Evolutionary conservation across 2,329 filamentous ascomycete genomes (phyloP).

Genomic region (Rhytidhysteron rufulum): DNA sequence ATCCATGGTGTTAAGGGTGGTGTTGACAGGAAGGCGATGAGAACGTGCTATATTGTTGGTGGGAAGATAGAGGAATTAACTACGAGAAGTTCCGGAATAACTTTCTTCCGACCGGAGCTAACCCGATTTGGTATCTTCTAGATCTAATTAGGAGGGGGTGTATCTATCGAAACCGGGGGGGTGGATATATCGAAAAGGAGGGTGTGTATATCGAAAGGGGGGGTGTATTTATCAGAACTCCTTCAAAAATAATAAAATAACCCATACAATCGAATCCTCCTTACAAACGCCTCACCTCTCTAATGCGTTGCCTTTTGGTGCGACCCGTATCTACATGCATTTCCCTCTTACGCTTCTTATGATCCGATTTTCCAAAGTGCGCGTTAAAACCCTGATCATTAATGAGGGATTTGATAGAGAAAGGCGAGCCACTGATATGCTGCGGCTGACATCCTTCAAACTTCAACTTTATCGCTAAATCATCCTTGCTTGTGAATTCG

Average conservation of each 20-base stretch:
- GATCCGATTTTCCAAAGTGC: neutral
- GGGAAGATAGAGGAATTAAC: too few species aligned
- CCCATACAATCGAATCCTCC: too few species aligned
- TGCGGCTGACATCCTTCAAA: neutral
- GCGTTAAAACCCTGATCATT: constrained; percentile 1
- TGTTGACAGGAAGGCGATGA: neutral
- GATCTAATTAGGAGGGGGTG: neutral
- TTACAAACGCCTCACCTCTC: too few species aligned
- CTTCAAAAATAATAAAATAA: too few species aligned
- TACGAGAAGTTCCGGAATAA: too few species aligned
- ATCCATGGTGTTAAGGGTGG: neutral
- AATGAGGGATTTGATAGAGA: constrained; percentile 1
- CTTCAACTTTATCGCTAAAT: neutral
- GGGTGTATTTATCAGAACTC: too few species aligned
- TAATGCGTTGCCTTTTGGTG: neutral
- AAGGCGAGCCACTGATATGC: constrained; percentile 1
- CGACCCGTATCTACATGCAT: neutral
- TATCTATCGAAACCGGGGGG: neutral
- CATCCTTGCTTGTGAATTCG: neutral
- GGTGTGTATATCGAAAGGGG: neutral
- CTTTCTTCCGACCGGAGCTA: neutral
- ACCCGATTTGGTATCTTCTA: neutral
- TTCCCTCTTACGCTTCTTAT: constrained; percentile 2
- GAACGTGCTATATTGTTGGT: neutral
- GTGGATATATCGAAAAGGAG: neutral